phyloP scores from a whole-genome alignment of 768 basidiomycete genomes.

The Lactarius sanguifluus region DNA sequence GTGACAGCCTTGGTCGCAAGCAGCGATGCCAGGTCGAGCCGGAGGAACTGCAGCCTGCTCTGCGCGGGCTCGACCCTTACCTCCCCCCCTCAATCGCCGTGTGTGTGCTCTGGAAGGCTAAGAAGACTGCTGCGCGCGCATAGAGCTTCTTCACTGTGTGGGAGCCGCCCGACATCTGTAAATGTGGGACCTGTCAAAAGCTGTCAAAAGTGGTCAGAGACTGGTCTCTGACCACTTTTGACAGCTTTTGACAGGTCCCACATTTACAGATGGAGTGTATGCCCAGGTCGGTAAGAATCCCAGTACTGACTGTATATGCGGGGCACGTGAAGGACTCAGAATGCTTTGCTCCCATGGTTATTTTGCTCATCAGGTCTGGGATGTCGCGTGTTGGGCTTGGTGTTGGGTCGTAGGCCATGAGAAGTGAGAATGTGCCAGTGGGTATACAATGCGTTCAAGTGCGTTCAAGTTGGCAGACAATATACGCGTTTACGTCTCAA shows the following conservation, averaged over 20 bases:
- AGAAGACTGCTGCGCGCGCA: conserved; percentile 1
- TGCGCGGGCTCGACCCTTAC: too few relatives aligned
- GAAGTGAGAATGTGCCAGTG: neutral
- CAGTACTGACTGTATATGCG: too few relatives aligned
- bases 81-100: neutral
- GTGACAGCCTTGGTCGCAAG: neutral
- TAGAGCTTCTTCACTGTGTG: neutral
- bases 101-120: conserved; percentile 1
- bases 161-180: conserved; percentile 2
- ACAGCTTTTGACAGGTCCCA: too few relatives aligned
- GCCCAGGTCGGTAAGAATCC: too few relatives aligned
- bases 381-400: too few relatives aligned
- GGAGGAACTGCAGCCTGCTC: neutral
- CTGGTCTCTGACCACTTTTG: too few relatives aligned
- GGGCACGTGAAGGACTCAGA: neutral
- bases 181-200: too few relatives aligned
- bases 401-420: neutral
- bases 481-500: neutral
- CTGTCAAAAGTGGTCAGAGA: too few relatives aligned
- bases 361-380: neutral
- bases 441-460: too few relatives aligned
- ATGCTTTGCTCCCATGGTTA: conserved; percentile 7
- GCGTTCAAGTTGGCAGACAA: too few relatives aligned
- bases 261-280: too few relatives aligned
- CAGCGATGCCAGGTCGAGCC: neutral